A percentile compares a stretch with the other conserved stretches of the same genome.
Evolutionary conservation across 257 asterid genomes (phyloP).

Genomic region (Lycium ferocissimum): DNA sequence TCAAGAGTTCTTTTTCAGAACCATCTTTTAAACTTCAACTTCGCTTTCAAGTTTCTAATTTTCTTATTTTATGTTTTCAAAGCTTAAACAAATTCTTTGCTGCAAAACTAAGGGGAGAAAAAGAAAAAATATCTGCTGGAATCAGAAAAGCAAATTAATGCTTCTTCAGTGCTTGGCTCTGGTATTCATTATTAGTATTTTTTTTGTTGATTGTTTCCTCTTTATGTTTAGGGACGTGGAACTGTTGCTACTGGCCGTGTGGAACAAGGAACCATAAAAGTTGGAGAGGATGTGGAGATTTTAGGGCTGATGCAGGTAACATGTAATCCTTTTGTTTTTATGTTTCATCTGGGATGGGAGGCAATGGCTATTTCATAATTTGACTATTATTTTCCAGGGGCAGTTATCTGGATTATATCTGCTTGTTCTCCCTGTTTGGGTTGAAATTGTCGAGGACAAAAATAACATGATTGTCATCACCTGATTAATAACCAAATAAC

Average conservation of each 20-base stretch:
- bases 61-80: background rate
- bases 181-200: background rate
- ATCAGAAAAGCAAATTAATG: background rate
- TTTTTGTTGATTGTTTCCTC: background rate
- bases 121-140: background rate
- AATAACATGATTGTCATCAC: background rate
- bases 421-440: background rate
- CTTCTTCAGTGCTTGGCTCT: background rate
- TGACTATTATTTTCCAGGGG: conserved; percentile 3
- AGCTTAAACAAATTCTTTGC: background rate
- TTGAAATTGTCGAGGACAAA: background rate
- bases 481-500: background rate
- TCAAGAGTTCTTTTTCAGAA: background rate
- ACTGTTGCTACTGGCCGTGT: conserved; percentile 99
- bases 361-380: background rate
- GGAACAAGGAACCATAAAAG: conserved; percentile 90
- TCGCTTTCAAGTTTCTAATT: background rate
- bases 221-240: conserved; percentile 84
- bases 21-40: background rate
- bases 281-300: conserved; percentile 98
- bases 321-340: conserved; percentile 14
- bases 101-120: background rate
- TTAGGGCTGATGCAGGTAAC: conserved; percentile 81
- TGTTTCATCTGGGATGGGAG: background rate
- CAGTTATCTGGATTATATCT: background rate